Evolutionary conservation across 257 asterid genomes (phyloP), one percentile per base, ranked within the genome.

Genomic region (Solanum piurae): DNA sequence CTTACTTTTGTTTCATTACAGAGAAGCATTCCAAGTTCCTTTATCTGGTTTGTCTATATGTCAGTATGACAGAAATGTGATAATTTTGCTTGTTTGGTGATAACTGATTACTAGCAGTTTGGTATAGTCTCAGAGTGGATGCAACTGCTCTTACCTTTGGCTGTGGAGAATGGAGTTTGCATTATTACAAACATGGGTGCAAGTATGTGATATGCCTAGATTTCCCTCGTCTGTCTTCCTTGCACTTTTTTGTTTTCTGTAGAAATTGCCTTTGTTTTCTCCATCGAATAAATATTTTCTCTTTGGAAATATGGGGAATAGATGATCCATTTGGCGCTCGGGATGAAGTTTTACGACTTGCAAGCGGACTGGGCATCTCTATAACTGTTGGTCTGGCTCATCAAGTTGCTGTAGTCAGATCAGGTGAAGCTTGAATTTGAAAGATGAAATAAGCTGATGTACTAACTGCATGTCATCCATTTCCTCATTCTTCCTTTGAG

Each of bases 151-250:
- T 92, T 97, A 91, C 99, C 99, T 84, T 92, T 94, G 92, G 98
- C 98, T 66, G 91, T 93, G 85, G 94, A 92, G 90, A 94, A 91
- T 91, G 99, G 98, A 25, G 94, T 97, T 87, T 87, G 98, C 92
- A 95, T 97, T 86, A 91, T 97, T 88, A 95, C 99, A 86, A 97
- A 96, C 90, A 96, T 97, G 99, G 99, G 99, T 87, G 99, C 98
- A 72, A 94, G 99, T 97, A 93, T 92, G 98, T 76, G n/a, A 74
- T 55, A 4, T 49, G 33, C 66, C 12, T 69, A 42, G 11, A 86
- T 38, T 49, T 44, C 40, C 68, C 58, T 73, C 44, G 10, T 52
- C 42, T 37, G 31, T 44, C 27, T 42, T 49, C 33, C 42, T 85
- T 52, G 58, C 42, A 23, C 27, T 44, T 38, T 66, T 23, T 71